Evolutionary conservation across 106 monocot genomes (phyloP), one percentile per base, ranked within the genome.

Genomic region (Posidonia australis): DNA sequence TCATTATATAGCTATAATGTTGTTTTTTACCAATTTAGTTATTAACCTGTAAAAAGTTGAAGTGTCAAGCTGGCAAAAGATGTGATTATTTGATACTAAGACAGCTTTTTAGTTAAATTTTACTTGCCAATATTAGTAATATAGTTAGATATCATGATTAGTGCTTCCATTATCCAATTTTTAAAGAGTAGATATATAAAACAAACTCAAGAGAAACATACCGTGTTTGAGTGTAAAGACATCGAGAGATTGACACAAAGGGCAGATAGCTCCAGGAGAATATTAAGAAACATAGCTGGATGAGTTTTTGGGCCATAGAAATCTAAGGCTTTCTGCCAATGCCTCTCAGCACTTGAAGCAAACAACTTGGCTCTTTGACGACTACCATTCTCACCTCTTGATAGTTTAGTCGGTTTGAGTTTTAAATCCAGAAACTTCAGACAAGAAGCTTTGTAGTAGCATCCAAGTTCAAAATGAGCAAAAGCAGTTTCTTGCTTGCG

Each of bases 401-500:
- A 46, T 66, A 48, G 64, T 52, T 76, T 77, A 30, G 71, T 36
- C 65, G 84, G 83, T 66, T 73, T 89, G 14, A 63, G 52, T 51
- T 86, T 77, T 49, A 81, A 80, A 73, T 78, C 72, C 51, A 86
- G 46, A 44, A 80, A 77, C 31, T 81, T 88, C 58, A 98, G 81
- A 63, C 81, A 98, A 41, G 61, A 64, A 51, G 83, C 77, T 70
- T 74, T 78, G 41, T 91, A 82, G 51, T 81, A 91, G 74, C 87
- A 87, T 51, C 80, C 98, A 67, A 98, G 83, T 41, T 98, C 87
- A 70, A 83, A 98, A 65, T 85, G 70, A 60, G 86, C 61, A 88
- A 78, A 98, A 73, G 98, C 98, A 69, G 85, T 81, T 70, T 98
- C 98, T 68, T 98, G 91, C 69, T 76, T 98, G n/a, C 98, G 78